Evolutionary conservation across 306 rosid genomes (phyloP).

Genomic region (Citrullus colocynthis): DNA sequence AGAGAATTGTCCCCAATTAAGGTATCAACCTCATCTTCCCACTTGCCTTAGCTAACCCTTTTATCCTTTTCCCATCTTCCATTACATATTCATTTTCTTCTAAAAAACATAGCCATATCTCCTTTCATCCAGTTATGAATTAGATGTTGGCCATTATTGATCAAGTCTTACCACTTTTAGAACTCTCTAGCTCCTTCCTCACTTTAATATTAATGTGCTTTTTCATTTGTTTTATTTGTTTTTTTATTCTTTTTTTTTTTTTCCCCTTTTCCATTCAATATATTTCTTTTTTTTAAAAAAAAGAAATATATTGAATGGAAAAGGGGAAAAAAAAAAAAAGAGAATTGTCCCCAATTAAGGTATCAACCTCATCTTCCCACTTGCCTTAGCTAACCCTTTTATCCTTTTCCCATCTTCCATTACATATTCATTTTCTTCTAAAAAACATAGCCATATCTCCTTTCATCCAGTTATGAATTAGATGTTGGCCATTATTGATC

Average conservation of each 20-base stretch:
- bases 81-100: neutral
- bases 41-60: neutral
- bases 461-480: neutral
- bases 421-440: neutral
- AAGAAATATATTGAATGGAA: too few species aligned
- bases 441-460: neutral
- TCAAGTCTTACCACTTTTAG: neutral
- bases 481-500: neutral
- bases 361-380: slow-evolving; percentile 1
- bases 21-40: slow-evolving; percentile 3
- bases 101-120: neutral
- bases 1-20: slow-evolving; percentile 2
- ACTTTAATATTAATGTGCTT: too few species aligned
- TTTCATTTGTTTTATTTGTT: too few species aligned
- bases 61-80: neutral
- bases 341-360: slow-evolving; percentile 6
- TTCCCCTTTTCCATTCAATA: too few species aligned
- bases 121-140: neutral
- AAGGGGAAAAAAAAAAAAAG: too few species aligned
- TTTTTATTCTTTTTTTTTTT: too few species aligned
- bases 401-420: neutral
- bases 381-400: neutral
- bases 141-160: neutral
- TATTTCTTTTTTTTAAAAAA: too few species aligned
- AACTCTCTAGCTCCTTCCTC: neutral